Percentiles rank a stretch among this genome's conserved stretches.
Conservation (phyloP, 2,329 filamentous ascomycete species). For the Kalaharituber pfeilii region DNA sequence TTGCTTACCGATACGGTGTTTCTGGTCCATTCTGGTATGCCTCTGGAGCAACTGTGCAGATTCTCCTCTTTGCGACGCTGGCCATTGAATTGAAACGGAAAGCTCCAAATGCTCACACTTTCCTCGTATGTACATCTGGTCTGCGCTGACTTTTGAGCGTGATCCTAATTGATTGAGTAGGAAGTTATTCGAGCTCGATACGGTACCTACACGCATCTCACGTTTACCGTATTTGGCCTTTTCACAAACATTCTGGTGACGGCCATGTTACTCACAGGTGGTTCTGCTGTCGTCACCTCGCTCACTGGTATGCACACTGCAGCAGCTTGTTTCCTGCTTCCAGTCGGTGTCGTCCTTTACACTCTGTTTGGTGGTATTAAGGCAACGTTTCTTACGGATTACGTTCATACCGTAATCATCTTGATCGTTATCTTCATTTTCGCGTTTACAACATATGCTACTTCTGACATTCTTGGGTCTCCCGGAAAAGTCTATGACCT, state of each 20-base stretch:
- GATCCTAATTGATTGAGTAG: not conserved
- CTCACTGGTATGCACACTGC: constrained; percentile 59
- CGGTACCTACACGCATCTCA: constrained; percentile 51
- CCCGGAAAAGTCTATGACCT: constrained; percentile 63
- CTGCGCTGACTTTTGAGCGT: not conserved
- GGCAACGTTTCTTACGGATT: constrained; percentile 72
- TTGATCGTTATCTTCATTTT: constrained; percentile 76
- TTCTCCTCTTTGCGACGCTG: constrained; percentile 74
- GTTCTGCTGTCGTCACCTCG: constrained; percentile 53
- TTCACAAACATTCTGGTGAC: constrained; percentile 78
- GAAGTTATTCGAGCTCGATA: constrained; percentile 72
- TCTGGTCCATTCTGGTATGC: constrained; percentile 49
- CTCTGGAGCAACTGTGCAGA: constrained; percentile 63
- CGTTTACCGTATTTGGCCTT: constrained; percentile 66
- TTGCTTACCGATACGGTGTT: constrained; percentile 62
- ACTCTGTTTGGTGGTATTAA: constrained; percentile 67
- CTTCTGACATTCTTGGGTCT: constrained; percentile 53
- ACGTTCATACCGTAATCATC: constrained; percentile 70
- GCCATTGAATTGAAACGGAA: constrained; percentile 78
- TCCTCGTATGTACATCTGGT: constrained; percentile 10
- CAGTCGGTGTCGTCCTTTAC: constrained; percentile 64
- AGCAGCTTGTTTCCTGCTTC: constrained; percentile 69
- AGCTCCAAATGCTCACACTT: constrained; percentile 66
- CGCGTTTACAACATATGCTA: constrained; percentile 63
- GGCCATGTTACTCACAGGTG: constrained; percentile 74